phyloP scores from a whole-genome alignment of 2,329 filamentous ascomycete genomes.

The Pseudocercospora cruenta region DNA sequence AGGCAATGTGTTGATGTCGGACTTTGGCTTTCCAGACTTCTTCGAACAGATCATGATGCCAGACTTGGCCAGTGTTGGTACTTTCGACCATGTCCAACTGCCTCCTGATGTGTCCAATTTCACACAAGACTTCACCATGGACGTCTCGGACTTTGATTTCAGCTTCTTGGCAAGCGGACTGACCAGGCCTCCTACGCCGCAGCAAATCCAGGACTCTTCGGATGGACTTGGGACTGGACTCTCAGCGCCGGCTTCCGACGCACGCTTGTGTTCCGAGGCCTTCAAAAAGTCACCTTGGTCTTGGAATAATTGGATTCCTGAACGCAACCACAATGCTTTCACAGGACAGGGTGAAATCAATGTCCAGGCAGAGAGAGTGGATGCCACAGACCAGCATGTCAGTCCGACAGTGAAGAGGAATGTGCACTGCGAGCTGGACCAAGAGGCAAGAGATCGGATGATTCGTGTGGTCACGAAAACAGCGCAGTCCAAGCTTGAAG shows the following conservation, averaged over 20 bases:
- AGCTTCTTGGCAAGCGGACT: slow-evolving; percentile 30
- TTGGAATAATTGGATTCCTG: slow-evolving; percentile 35
- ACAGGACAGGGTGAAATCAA: slow-evolving; percentile 32
- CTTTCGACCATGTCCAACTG: slow-evolving; percentile 12
- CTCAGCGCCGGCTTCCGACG: slow-evolving; percentile 18
- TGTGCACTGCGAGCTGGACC: slow-evolving; percentile 28
- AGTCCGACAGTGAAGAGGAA: slow-evolving; percentile 27
- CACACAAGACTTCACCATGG: slow-evolving; percentile 31
- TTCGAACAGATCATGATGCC: slow-evolving; percentile 38
- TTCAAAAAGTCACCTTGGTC: slow-evolving; percentile 33
- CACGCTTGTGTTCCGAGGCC: slow-evolving; percentile 28
- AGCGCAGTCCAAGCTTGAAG: slow-evolving; percentile 42
- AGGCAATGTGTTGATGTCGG: slow-evolving; percentile 2
- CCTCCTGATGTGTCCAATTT: slow-evolving; percentile 33
- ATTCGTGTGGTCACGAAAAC: slow-evolving; percentile 31
- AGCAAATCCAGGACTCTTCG: neutral
- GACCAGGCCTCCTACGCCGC: slow-evolving; percentile 26
- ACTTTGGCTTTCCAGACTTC: slow-evolving; percentile 33
- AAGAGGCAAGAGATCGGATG: slow-evolving; percentile 33
- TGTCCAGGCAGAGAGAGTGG: slow-evolving; percentile 28
- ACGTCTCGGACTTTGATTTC: slow-evolving; percentile 33
- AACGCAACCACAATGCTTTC: slow-evolving; percentile 26
- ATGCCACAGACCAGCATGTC: slow-evolving; percentile 30
- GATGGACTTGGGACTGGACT: neutral
- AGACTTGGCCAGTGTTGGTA: slow-evolving; percentile 8